Evolutionary conservation across 108 stramenopile genomes (phyloP).

Genomic region (Skeletonema costatum): DNA sequence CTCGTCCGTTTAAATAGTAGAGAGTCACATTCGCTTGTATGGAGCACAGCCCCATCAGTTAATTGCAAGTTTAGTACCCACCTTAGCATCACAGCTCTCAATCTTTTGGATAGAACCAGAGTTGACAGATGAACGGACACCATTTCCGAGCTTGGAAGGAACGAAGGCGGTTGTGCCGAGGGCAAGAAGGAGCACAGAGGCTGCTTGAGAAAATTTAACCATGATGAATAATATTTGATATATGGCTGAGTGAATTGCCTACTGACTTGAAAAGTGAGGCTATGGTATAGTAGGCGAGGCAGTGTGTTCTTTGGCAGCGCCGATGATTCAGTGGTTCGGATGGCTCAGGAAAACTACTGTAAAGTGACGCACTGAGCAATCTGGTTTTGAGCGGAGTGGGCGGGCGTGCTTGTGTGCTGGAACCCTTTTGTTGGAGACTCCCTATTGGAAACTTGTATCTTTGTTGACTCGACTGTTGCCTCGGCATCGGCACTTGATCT

Average conservation of each 20-base stretch:
- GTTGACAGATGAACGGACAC: background rate
- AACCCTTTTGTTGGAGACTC: background rate
- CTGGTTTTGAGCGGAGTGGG: too few species aligned
- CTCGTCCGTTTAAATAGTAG: background rate
- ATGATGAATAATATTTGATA: slow-evolving; percentile 8
- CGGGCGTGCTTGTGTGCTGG: background rate
- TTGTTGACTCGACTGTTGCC: too few species aligned
- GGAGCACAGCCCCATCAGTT: background rate
- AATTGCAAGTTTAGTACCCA: background rate
- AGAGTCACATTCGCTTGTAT: background rate
- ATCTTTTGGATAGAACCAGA: background rate
- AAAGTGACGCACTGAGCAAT: background rate
- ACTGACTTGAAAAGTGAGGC: slow-evolving; percentile 4
- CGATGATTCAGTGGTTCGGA: background rate
- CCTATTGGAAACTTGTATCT: background rate
- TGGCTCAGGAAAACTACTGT: background rate
- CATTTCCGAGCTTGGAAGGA: slow-evolving; percentile 12
- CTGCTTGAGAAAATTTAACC: slow-evolving; percentile 28
- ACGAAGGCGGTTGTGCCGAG: slow-evolving; percentile 39
- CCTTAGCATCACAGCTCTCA: slow-evolving; percentile 7
- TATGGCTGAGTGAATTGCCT: background rate
- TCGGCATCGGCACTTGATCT: too few species aligned
- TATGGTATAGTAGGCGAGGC: background rate
- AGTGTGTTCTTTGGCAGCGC: background rate
- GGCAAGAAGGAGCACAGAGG: slow-evolving; percentile 26